Base-by-base conservation (phyloP, 2,329 filamentous ascomycete species). In the Pseudogymnoascus verrucosus region DNA sequence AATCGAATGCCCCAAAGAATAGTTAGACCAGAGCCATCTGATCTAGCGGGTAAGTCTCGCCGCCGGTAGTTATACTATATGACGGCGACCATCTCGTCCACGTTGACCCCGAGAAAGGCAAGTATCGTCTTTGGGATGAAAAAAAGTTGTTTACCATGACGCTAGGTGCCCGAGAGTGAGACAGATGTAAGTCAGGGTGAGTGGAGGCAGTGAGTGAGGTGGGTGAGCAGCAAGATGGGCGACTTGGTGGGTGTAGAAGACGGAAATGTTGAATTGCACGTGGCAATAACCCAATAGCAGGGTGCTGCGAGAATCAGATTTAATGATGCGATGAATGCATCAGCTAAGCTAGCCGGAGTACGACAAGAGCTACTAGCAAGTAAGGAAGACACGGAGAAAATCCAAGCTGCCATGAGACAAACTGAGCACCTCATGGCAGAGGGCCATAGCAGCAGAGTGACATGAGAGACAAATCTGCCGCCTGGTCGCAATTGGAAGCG, bases 21-120 rank as follows among this genome's bases (percentile, higher is more conserved):
- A 34, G 26, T 54, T 54, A 19, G 47, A 11, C 47, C 26, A n/a
- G 47, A n/a, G 47, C 47, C 47, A 54, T 54, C 47, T 54, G 47
- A 54, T 54, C 47, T 54, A 54, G 47, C 47, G 26, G 47, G 26
- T 12, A 28, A 54, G 47, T 54, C 26, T 54, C 47, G n/a, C 47
- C n/a, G 47, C 26, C 26, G 5, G 31, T 31, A 31, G n/a, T 16
- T 54, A 4, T 54, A 54, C 26, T 54, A 54, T 34, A 54, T 54
- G 47, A 54, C 80, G 84, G 1, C 84, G 84, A 5, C 79, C 82
- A 0, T 0, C 78, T 84, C 4, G 74, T 73, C n/a, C 74, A 78
- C 62, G 85, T 84, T 65, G 69, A 77, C 47, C 47, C 47, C 47
- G 16, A 54, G 47, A 31, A 54, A 54, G 47, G 47, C 26, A 54